Base-by-base conservation (phyloP, 306 rosid species). In the Gleditsia sinensis region DNA sequence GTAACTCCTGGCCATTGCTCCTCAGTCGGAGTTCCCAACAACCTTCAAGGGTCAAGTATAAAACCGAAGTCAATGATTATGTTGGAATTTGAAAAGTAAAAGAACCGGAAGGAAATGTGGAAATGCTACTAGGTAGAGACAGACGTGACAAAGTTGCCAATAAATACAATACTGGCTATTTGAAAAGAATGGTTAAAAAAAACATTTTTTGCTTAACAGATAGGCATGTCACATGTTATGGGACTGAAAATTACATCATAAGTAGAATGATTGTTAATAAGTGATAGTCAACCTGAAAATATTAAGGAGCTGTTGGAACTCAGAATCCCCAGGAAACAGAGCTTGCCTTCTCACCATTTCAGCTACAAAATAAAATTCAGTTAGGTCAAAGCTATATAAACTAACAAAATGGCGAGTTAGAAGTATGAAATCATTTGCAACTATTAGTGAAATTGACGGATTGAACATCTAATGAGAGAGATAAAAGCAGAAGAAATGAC, bases 281-380 rank as follows among this genome's bases (percentile, higher is more conserved):
- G 40, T 8, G 67, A 54, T 37, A 27, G 23, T 30, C 27, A 50
- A 85, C 97, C 92, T 94, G 85, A 94, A 94, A 73, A 94, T 94
- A 82, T 90, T 87, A 32, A 94, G 91, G 83, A 94, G 82, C 70
- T 94, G 97, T 71, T 88, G 97, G 77, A 91, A 94, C 77, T 94
- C 99, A 17, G 97, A 94, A 81, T 94, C 99, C 25, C 97, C 99
- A 0, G 96, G 95, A 76, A 94, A 94, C 39, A 94, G 56, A 24
- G 96, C 96, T 69, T 92, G 97, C 77, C 96, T 86, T 73, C 96
- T 80, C 7, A 69, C 95, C 98, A 94, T 94, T 75, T 94, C 98
- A 23, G 97, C 98, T 91, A 69, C 80, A 69, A 63, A 34, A 49
- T 43, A 19, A 74, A 20, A 49, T 24, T 60, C 59, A 58, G 34